These are phyloP conservation scores for Penicillium silybi DNA, from an alignment of 495 filamentous ascomycete species.

Conservation along the genomic window DNA sequence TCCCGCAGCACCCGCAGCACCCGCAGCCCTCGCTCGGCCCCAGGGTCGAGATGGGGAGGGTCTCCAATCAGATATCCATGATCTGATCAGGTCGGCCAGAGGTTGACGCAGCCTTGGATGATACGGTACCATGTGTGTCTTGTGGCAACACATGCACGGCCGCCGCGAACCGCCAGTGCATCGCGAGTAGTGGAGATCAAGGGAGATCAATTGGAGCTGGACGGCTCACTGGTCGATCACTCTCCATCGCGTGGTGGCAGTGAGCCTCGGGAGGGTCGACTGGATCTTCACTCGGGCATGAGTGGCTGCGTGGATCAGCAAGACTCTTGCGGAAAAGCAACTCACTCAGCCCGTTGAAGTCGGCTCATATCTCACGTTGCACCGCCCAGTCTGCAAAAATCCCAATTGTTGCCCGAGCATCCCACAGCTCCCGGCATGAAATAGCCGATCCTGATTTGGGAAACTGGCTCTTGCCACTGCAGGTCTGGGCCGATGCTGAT, in stretches of 20 bases:
- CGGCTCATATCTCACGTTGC: not conserved
- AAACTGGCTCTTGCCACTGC: not conserved
- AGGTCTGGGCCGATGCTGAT: not conserved
- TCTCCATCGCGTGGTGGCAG: not conserved
- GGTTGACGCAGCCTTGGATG: not conserved
- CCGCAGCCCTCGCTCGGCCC: not conserved
- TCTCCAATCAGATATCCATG: not conserved
- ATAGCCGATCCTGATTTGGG: not conserved
- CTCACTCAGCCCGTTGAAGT: not conserved
- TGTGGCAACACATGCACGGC: not conserved
- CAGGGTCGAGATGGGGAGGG: not conserved
- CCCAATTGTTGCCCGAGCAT: not conserved
- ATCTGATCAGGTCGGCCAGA: not conserved
- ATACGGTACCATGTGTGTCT: not conserved
- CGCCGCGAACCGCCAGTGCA: not conserved
- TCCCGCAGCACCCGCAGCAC: no score
- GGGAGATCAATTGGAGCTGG: not conserved
- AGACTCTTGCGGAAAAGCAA: not conserved
- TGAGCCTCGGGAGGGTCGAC: not conserved
- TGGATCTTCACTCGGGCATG: not conserved
- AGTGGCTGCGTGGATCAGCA: conserved; percentile 2
- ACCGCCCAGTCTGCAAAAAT: not conserved
- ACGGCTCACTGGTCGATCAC: conserved; percentile 4
- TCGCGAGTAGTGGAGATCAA: not conserved
- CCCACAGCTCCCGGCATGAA: not conserved